Percentiles rank a stretch among this genome's conserved stretches.
Conservation (phyloP, 495 filamentous ascomycete genomes). For the Aspergillus egyptiacus region DNA sequence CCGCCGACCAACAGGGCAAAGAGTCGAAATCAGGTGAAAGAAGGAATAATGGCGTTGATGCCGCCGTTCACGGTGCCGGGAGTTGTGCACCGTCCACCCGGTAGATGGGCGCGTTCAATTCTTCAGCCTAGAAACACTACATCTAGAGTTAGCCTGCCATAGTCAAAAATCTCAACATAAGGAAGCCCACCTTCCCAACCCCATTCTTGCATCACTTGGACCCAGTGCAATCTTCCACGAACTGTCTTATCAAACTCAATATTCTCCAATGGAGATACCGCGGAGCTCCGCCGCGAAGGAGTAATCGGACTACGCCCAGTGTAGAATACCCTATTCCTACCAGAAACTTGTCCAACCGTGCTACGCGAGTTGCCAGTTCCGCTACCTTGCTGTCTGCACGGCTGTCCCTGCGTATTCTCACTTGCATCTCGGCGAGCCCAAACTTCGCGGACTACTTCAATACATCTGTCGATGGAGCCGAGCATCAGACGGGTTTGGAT, state of each 20-base stretch:
- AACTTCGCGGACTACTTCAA: conserved; percentile 73
- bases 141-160: conserved; percentile 6
- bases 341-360: conserved; percentile 6
- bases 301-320: conserved; percentile 2
- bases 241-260: conserved; percentile 62
- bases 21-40: background rate
- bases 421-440: conserved; percentile 54
- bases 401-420: conserved; percentile 26
- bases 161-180: background rate
- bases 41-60: background rate
- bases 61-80: background rate
- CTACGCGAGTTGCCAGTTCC: conserved; percentile 13
- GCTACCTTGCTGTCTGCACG: conserved; percentile 12
- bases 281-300: conserved; percentile 25
- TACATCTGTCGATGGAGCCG: conserved; percentile 63
- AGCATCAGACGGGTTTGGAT: conserved; percentile 63
- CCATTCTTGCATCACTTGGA: conserved; percentile 75
- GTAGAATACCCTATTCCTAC: conserved; percentile 9
- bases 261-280: conserved; percentile 36
- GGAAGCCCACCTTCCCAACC: conserved; percentile 63
- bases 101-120: background rate
- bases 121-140: conserved; percentile 39
- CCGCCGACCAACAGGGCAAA: background rate
- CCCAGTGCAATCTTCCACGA: conserved; percentile 65
- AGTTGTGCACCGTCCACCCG: background rate